Base-by-base conservation (phyloP, 768 basidiomycete genomes). In the Rhizopogon vulgaris region DNA sequence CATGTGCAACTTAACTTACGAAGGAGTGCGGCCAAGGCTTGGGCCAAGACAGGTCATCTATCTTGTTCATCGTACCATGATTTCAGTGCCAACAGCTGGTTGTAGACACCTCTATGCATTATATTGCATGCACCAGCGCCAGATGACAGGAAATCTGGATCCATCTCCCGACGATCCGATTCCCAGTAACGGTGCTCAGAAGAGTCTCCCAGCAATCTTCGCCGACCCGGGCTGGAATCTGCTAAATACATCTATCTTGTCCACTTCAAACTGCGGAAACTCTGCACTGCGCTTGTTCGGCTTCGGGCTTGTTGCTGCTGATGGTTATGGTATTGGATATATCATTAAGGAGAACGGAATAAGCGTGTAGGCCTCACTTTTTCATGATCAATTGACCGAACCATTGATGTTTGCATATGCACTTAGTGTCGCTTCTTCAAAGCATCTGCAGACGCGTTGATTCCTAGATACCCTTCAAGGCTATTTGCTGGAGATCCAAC, bases 181-280 rank as follows among this genome's bases (percentile, higher is more conserved):
- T 66, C 59, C 64, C 5, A 58, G 47, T 25, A 18, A 42, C 3
- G n/a, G 17, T 10, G 42, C 52, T 17, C 66, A 54, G 41, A 52
- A 42, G 18, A 14, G 25, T 1, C 71, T 78, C 38, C 78, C 79
- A 15, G 32, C 32, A 9, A 84, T 99, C 60, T 98, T 99, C 71
- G 85, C 80, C 2, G 95, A 98, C 63, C 80, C 83, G 0, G 95
- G 93, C 0, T 97, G 90, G 81, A 71, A 73, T 37, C 71, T 83
- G 2, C 78, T 97, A 22, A 82, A 83, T 51, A 93, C 90, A 0
- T 90, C 90, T 12, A 93, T 94, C 46, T 66, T 97, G 17, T 89
- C 86, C n/a, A 96, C 94, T 0, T 92, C 90, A 7, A 99, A 99
- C 70, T 97, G 94, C 63, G 94, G 95, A 2, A 96, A 99, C 67